Base-by-base conservation (phyloP, 1,284 basidiomycete species). In the Tremellales sp. region DNA sequence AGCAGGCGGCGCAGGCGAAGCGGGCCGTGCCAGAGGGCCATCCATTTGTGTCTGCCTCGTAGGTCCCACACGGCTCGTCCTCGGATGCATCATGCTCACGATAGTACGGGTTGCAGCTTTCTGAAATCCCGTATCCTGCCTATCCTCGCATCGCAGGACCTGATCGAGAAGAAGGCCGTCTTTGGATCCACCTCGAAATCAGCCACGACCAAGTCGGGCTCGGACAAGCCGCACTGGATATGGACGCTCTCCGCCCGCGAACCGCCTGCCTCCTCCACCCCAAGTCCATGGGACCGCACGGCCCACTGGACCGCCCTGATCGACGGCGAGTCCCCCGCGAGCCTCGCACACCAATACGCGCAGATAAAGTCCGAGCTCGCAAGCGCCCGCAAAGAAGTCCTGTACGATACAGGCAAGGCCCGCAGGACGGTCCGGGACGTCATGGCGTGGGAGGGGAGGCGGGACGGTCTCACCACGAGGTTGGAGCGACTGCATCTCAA, bases 101-200 rank as follows among this genome's bases (percentile, higher is more conserved):
- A 9, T 22, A 29, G 8, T 31, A 6, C 10, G 16, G 22, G n/a
- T 8, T 10, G 7, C 19, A 72, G 71, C 2, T 66, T 53, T 54
- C 47, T 72, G 18, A 71, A 71, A 53, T 54, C 50, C 9, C 61
- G 60, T 16, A 60, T 72, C 32, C 51, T 72, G 3, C 61, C 65
- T 18, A 49, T 60, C 9, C 58, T 72, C 16, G 45, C 53, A 32
- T 61, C 63, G 1, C 64, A 68, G 42, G 44, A 57, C 19, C 54
- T 70, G 14, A 57, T 72, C 41, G 22, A 48, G 27, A 59, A 61
- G 45, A 46, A 42, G 25, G 34, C 45, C n/a, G 36, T 42, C 22
- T 41, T 33, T 43, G 47, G 45, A 12, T 27, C 16, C 6, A n/a
- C 13, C 16, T 40, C 26, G n/a, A 14, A n/a, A 37, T 45, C 4